phyloP scores from a whole-genome alignment of 306 rosid genomes.

The Prunus salicina region DNA sequence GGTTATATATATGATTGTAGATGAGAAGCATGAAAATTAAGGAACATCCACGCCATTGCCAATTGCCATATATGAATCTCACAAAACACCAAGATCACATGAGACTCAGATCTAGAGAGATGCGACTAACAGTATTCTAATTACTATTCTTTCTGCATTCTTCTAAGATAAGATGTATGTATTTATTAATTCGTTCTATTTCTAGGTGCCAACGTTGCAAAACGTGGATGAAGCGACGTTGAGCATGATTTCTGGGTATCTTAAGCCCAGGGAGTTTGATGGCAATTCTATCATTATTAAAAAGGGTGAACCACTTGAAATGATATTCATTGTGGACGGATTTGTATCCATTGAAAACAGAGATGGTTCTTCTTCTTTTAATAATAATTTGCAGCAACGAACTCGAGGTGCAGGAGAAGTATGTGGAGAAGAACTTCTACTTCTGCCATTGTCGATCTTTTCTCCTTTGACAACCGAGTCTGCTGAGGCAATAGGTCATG shows the following conservation, averaged over 20 bases:
- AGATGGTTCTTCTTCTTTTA: not conserved
- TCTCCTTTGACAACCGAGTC: no score
- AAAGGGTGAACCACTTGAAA: slow-evolving; percentile 10
- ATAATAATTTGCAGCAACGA: not conserved
- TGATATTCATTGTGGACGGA: slow-evolving; percentile 1
- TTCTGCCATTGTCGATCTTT: not conserved
- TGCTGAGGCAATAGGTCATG: no score
- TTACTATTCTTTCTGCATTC: no score
- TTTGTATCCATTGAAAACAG: not conserved
- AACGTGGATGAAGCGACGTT: not conserved
- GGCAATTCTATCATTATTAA: not conserved
- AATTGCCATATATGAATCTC: no score
- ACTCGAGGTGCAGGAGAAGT: not conserved
- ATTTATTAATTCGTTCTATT: not conserved
- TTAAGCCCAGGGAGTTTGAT: not conserved
- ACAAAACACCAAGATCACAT: no score
- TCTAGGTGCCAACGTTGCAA: not conserved
- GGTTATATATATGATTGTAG: no score
- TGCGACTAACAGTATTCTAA: no score
- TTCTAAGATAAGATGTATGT: no score
- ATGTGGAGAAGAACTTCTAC: no score
- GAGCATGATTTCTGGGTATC: not conserved
- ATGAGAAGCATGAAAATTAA: no score
- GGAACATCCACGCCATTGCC: no score
- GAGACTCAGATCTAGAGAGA: no score